Percentiles rank a stretch among this genome's conserved stretches.
phyloP scores from a whole-genome alignment of 805 yeast genomes.

The Ogataea populi-albae region DNA sequence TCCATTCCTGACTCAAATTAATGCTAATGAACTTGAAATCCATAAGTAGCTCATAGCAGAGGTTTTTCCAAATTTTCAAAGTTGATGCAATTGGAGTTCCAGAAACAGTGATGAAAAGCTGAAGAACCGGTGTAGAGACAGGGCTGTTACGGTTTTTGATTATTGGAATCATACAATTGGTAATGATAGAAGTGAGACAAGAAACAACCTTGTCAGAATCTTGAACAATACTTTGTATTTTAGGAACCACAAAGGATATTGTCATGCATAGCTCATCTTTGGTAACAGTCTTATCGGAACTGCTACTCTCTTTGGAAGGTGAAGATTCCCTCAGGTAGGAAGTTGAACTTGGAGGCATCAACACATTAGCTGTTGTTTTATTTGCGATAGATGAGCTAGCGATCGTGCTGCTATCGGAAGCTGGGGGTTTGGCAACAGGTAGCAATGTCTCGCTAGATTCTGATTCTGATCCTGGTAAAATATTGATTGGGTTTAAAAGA shows the following conservation, averaged over 20 bases:
- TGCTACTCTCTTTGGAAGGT: constrained; percentile 10
- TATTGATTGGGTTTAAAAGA: constrained; percentile 23
- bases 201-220: constrained; percentile 62
- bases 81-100: constrained; percentile 35
- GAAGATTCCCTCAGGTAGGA: constrained; percentile 9
- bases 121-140: constrained; percentile 39
- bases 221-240: constrained; percentile 40
- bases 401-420: constrained; percentile 1
- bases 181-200: constrained; percentile 49
- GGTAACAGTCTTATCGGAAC: constrained; percentile 21
- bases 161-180: constrained; percentile 52
- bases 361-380: constrained; percentile 1
- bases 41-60: constrained; percentile 61
- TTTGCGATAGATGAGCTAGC: constrained; percentile 1
- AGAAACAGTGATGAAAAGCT: constrained; percentile 39
- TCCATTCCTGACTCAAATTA: constrained; percentile 47
- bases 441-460: constrained; percentile 6
- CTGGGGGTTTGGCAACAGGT: not conserved
- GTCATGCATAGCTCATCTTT: constrained; percentile 46
- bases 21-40: constrained; percentile 55
- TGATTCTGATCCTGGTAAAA: constrained; percentile 19
- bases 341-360: not conserved
- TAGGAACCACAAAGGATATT: constrained; percentile 39
- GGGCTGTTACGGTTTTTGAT: constrained; percentile 42
- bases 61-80: constrained; percentile 59